Base-by-base conservation (phyloP, 352 stramenopile genomes). In the Pythium volutum region DNA sequence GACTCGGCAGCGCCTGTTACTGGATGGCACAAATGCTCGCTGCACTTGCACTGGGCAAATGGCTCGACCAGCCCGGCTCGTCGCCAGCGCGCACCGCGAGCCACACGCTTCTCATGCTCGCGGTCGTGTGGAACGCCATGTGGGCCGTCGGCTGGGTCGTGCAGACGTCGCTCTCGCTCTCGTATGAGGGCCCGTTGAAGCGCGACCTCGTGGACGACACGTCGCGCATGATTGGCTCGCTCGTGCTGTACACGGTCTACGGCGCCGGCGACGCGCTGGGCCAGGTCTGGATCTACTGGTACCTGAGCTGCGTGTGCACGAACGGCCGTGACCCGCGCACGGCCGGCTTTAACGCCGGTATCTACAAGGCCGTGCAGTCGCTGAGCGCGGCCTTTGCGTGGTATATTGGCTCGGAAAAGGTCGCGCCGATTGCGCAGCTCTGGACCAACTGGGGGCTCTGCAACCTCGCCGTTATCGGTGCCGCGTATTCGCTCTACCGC, bases 211-310 rank as follows among this genome's bases (percentile, higher is more conserved):
- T 55, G 11, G 20, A 45, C 18, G 47, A 67, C n/a, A 20, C 65
- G 3, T 8, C 6, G 43, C 64, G 74, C 2, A 14, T 57, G 39
- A 16, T 57, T 12, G 18, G 41, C 3, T 79, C 75, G 4, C 74
- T 89, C 2, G 34, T 81, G 23, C 70, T 87, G 18, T 94, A 89
- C 71, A 70, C 85, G 26, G 48, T 75, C 38, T 95, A 87, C 65
- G 87, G 85, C 0, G 81, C 88, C 55, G 71, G 77, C 25, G 84
- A 95, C 69, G 79, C 83, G 10, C 56, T 89, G 46, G 87, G 88
- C 48, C 83, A 95, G 42, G 76, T 89, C 6, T 94, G 83, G 68
- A 68, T 74, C 47, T 94, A 92, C 64, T 96, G 87, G 85, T 74
- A 89, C 47, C 76, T 96, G 52, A 79, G 83, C 31, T 59, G 62